Base-by-base conservation (phyloP, 2,329 filamentous ascomycete genomes). In the Talaromyces sp. region DNA sequence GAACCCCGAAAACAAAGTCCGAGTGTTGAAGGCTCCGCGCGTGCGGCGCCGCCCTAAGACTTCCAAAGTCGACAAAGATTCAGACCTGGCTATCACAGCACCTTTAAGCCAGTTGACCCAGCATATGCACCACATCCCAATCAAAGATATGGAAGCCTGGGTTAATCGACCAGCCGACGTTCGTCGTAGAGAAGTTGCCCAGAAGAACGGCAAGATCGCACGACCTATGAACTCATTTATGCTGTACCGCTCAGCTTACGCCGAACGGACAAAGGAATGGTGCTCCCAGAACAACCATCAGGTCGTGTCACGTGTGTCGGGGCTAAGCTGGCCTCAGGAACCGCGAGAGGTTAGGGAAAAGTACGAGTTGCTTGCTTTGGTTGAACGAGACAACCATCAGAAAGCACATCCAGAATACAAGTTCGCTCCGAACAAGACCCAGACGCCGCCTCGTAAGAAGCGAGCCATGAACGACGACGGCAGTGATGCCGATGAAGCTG, bases 221-320 rank as follows among this genome's bases (percentile, higher is more conserved):
- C 83, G 94, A 31, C 92, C 94, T 2, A 96, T 97, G 88, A 99
- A 99, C 73, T 93, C 90, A 0, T 99, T 97, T 77, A 96, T 99
- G 88, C 80, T 99, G 53, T 99, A 99, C 73, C 88, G 94, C 41
- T 96, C 94, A 64, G 90, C 91, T 6, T 97, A 90, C 69, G 89
- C 95, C 60, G 89, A 94, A 61, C 82, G 91, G 33, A 90, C 89
- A 60, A 96, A 96, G 73, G 80, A 84, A 53, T 89, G 86, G 80
- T 89, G 89, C 65, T 78, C 84, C 13, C 86, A 94, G 66, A 93
- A 94, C 73, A 97, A 97, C 75, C 93, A 99, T 72, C 93, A 99
- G 72, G 79, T 94, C 36, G 89, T 97, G 25, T 97, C 93, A 1
- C 85, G 86, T 46, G 84, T 94, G n/a, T 91, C 90, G 58, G 94